A percentile compares a stretch with the other conserved stretches of the same genome.
These are phyloP conservation scores for Colletotrichum limetticola DNA, from an alignment of 2,329 filamentous ascomycete genomes.

Conservation along the genomic window DNA sequence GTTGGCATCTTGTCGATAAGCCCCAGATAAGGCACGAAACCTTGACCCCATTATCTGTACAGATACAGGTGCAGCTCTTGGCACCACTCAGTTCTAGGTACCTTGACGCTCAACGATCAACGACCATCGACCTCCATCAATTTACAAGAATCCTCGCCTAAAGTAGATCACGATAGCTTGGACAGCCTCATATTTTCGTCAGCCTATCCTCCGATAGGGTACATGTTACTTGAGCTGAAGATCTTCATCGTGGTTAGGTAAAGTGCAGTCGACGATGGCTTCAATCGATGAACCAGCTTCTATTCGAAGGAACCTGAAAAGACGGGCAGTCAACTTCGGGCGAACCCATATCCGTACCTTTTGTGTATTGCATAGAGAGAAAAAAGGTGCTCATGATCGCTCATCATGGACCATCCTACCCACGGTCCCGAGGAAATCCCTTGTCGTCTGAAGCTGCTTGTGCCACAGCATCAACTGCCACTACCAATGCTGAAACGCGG, in stretches of 20 bases:
- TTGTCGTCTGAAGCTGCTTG: conserved; percentile 32
- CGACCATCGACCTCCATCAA: background rate
- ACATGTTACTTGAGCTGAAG: background rate
- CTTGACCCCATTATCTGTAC: background rate
- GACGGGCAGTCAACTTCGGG: background rate
- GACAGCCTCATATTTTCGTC: background rate
- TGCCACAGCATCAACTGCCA: conserved; percentile 27
- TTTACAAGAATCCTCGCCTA: background rate
- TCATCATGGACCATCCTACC: conserved; percentile 15
- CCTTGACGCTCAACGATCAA: background rate
- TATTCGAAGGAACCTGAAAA: background rate
- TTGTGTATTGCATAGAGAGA: background rate
- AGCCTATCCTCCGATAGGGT: too few species aligned
- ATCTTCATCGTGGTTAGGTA: background rate
- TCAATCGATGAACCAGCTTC: background rate
- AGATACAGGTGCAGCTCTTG: too few species aligned
- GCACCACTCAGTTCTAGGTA: background rate
- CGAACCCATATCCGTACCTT: background rate
- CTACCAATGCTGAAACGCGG: conserved; percentile 30
- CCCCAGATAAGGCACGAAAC: background rate
- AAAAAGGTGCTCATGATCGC: background rate
- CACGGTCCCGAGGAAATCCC: conserved; percentile 24
- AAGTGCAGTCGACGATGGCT: background rate
- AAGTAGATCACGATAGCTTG: background rate
- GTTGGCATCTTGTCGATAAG: too few species aligned